Base-by-base conservation (phyloP, 164 flowering plant species). In the Liriodendron chinense region DNA sequence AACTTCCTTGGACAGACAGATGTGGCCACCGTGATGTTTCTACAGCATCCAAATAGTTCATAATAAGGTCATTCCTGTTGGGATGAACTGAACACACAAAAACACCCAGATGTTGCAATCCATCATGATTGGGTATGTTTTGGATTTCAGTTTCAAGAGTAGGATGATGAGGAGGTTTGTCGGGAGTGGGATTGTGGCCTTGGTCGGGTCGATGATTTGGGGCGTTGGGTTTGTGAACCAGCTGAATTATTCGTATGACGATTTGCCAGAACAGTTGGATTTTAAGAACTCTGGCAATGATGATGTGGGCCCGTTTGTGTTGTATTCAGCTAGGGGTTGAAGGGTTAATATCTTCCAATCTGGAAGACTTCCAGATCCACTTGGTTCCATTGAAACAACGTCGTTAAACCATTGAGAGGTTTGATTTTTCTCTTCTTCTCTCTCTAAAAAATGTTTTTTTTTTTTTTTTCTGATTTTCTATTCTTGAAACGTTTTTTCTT, bases 31-130 rank as follows among this genome's bases (percentile, higher is more conserved):
- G n/a, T n/a, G n/a, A n/a, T n/a, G n/a, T n/a, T n/a, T n/a, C n/a
- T n/a, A n/a, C n/a, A n/a, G n/a, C n/a, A n/a, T n/a, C n/a, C n/a
- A n/a, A n/a, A n/a, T n/a, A n/a, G n/a, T n/a, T n/a, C n/a, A n/a
- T n/a, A n/a, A n/a, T n/a, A n/a, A n/a, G n/a, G n/a, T n/a, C n/a
- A n/a, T n/a, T n/a, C n/a, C n/a, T n/a, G n/a, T n/a, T n/a, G n/a
- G n/a, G n/a, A n/a, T n/a, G n/a, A n/a, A n/a, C n/a, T n/a, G n/a
- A n/a, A n/a, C n/a, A n/a, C n/a, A n/a, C n/a, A n/a, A n/a, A n/a
- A n/a, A n/a, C n/a, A n/a, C n/a, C n/a, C 97, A 96, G 86, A 96
- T 96, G 97, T 2, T 91, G 76, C 98, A 97, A 0, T 96, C 98
- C 3, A 71, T 87, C 61, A 88, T 82, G 67, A 87, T 96, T 64